Conservation (phyloP, 306 rosid species). For the Cyamopsis tetragonoloba region DNA sequence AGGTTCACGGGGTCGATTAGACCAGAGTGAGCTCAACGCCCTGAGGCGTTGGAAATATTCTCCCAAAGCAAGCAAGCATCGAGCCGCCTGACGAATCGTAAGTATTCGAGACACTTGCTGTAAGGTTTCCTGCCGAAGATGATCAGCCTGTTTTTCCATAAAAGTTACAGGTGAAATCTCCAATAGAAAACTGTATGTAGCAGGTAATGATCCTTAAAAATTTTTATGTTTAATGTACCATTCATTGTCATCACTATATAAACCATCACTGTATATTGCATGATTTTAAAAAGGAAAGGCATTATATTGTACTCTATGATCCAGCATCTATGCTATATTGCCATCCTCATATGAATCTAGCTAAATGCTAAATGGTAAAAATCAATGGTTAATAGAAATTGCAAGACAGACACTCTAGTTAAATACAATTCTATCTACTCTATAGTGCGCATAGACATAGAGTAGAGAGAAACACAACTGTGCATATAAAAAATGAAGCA, state of each 20-base stretch:
- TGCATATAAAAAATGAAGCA: not conserved
- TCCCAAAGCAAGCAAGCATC: constrained; percentile 80
- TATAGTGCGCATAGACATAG: not conserved
- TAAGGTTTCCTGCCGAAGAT: constrained; percentile 77
- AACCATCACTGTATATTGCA: not conserved
- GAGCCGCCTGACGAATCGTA: constrained; percentile 74
- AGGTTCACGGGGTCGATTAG: constrained; percentile 70
- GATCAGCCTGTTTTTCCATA: constrained; percentile 71
- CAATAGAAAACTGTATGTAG: not conserved
- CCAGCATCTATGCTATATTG: not conserved
- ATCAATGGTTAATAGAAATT: not conserved
- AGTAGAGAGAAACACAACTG: not conserved
- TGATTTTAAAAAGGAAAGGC: not conserved
- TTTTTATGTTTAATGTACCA: not conserved
- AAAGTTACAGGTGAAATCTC: constrained; percentile 5
- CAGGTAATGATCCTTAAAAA: not conserved
- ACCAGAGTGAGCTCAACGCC: constrained; percentile 79
- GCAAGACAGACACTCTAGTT: not conserved
- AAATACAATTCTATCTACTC: too few species aligned
- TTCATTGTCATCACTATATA: not conserved
- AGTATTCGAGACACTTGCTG: constrained; percentile 76
- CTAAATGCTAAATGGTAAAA: not conserved
- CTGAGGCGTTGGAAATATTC: constrained; percentile 89
- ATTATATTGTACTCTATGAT: not conserved
- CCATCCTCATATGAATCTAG: not conserved